A percentile compares a stretch with the other conserved stretches of the same genome.
Conservation (phyloP, 2,329 filamentous ascomycete species). For the Chalara sp. region DNA sequence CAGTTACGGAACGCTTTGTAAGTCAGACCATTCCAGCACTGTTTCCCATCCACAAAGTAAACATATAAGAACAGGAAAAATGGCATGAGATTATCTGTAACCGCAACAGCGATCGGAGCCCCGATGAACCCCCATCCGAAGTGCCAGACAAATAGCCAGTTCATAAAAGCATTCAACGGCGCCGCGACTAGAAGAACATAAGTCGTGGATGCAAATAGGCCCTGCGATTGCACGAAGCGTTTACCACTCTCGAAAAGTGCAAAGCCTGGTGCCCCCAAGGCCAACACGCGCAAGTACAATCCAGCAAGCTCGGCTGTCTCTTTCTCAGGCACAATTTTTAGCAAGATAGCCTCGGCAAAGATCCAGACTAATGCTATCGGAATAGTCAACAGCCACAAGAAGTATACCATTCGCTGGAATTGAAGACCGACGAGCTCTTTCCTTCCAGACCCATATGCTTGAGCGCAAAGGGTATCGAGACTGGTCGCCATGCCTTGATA, state of each 20-base stretch:
- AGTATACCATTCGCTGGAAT: slow-evolving; percentile 73
- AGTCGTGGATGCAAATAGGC: slow-evolving; percentile 71
- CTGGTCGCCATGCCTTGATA: slow-evolving; percentile 84
- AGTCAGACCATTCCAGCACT: slow-evolving; percentile 81
- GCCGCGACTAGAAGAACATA: slow-evolving; percentile 72
- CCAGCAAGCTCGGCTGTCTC: slow-evolving; percentile 67
- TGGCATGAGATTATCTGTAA: slow-evolving; percentile 71
- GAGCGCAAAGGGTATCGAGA: slow-evolving; percentile 85
- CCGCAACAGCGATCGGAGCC: slow-evolving; percentile 68
- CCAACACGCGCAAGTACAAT: slow-evolving; percentile 63
- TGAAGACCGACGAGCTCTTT: slow-evolving; percentile 84
- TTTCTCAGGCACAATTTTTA: slow-evolving; percentile 60
- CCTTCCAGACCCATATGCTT: slow-evolving; percentile 87
- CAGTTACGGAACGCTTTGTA: slow-evolving; percentile 65
- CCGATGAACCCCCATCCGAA: slow-evolving; percentile 66
- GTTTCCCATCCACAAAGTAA: slow-evolving; percentile 59
- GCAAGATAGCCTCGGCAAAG: slow-evolving; percentile 59
- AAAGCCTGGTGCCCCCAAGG: slow-evolving; percentile 68
- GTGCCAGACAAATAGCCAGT: slow-evolving; percentile 74
- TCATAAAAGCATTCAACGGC: slow-evolving; percentile 69
- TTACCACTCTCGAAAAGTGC: slow-evolving; percentile 72
- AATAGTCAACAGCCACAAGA: slow-evolving; percentile 64
- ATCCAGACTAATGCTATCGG: slow-evolving; percentile 70
- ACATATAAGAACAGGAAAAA: slow-evolving; percentile 69
- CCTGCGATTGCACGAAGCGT: slow-evolving; percentile 76